Percentiles rank a stretch among this genome's conserved stretches.
Conservation (phyloP, 257 asterid species). For the Capsicum chinense region DNA sequence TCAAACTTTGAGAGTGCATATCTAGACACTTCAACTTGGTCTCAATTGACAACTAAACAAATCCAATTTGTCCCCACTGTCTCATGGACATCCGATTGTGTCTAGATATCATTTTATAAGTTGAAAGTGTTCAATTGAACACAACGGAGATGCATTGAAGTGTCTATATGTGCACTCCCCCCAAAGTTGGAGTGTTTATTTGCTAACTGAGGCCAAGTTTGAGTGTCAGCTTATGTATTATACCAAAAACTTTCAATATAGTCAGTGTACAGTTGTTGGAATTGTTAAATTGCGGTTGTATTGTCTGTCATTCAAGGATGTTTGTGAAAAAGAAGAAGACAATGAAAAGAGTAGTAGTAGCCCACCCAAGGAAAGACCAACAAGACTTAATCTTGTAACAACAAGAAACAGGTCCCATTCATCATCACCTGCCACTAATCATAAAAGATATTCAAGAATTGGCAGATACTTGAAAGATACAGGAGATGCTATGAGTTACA, state of each 20-base stretch:
- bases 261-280: not conserved
- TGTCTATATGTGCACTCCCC: no score
- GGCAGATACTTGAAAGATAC: not conserved
- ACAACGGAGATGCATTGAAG: no score
- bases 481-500: constrained; percentile 43
- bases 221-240: no score
- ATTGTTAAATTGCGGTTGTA: constrained; percentile 26
- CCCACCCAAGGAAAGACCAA: constrained; percentile 31
- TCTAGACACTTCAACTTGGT: no score
- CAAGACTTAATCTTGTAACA: constrained; percentile 25
- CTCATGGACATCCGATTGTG: no score
- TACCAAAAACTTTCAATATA: not conserved
- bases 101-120: no score
- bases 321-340: constrained; percentile 36
- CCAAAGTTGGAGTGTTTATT: no score
- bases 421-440: constrained; percentile 39
- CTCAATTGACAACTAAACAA: no score
- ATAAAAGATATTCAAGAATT: constrained; percentile 37
- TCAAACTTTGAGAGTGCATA: no score
- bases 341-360: not conserved
- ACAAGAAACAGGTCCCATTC: constrained; percentile 39
- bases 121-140: no score
- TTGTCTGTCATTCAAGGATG: constrained; percentile 44
- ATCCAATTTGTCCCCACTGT: no score
- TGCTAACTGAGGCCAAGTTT: no score